These are phyloP conservation scores for Dendrocalamus latiflorus DNA, from an alignment of 202 grass and related monocot genomes.

Conservation along the genomic window DNA sequence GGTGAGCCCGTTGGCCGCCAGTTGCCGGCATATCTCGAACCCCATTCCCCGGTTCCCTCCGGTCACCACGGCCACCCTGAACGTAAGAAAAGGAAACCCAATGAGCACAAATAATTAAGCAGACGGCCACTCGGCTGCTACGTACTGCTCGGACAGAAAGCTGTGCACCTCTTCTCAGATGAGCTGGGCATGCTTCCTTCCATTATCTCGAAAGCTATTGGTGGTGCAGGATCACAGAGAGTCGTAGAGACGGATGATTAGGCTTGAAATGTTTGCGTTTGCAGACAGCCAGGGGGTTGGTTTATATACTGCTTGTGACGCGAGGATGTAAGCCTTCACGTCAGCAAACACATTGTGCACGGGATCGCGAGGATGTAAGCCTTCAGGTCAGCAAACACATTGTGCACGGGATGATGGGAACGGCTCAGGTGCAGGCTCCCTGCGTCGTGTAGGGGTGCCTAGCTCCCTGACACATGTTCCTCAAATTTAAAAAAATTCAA, in stretches of 20 bases:
- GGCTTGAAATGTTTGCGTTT: not conserved
- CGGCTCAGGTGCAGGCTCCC: too few species aligned
- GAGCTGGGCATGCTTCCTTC: not conserved
- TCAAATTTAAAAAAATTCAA: too few species aligned
- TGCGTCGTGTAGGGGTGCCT: too few species aligned
- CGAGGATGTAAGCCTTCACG: not conserved
- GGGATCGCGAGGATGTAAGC: too few species aligned
- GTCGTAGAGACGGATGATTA: not conserved
- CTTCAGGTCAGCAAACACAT: too few species aligned
- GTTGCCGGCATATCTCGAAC: constrained; percentile 36
- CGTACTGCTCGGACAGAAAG: not conserved
- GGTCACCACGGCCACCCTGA: constrained; percentile 35
- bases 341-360: not conserved
- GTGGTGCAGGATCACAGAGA: not conserved
- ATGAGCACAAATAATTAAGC: not conserved
- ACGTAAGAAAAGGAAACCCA: not conserved
- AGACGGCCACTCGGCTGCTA: not conserved
- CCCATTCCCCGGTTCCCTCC: constrained; percentile 38
- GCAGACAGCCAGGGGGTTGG: not conserved
- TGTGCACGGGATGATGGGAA: too few species aligned
- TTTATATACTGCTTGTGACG: not conserved
- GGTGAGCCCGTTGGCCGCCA: not conserved
- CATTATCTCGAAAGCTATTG: not conserved
- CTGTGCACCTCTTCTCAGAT: not conserved
- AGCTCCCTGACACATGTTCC: too few species aligned